Percentiles rank a stretch among this genome's conserved stretches.
Conservation (phyloP, 345 rosid species). For the Boechera divaricarpa region DNA sequence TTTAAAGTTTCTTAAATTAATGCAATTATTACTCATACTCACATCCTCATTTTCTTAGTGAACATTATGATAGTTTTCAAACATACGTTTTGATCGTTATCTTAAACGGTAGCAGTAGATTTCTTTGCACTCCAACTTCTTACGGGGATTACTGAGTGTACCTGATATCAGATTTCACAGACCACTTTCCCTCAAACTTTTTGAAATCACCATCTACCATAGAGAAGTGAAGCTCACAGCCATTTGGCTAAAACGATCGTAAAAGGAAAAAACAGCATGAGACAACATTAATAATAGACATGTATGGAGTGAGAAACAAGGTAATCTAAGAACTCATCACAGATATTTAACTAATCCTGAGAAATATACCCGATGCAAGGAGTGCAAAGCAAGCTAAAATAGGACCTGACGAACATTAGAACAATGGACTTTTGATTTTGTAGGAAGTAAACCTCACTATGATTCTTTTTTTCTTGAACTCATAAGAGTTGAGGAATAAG, state of each 20-base stretch:
- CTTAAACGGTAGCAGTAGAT: too few species aligned
- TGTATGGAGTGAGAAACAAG: background rate
- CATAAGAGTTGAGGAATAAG: background rate
- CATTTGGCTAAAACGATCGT: slow-evolving; percentile 55
- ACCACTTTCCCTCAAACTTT: slow-evolving; percentile 98
- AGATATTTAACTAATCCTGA: background rate
- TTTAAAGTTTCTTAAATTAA: too few species aligned
- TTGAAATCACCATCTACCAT: slow-evolving; percentile 99
- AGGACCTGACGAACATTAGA: background rate
- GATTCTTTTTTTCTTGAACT: background rate
- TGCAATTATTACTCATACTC: too few species aligned
- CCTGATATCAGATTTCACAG: slow-evolving; percentile 74
- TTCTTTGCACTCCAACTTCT: too few species aligned
- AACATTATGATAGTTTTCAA: too few species aligned
- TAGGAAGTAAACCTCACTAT: background rate
- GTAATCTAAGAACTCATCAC: background rate
- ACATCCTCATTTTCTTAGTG: too few species aligned
- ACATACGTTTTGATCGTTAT: too few species aligned
- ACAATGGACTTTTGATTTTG: background rate
- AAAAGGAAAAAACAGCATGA: background rate
- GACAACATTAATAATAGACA: slow-evolving; percentile 2
- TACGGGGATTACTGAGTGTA: slow-evolving; percentile 33
- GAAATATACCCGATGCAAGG: background rate
- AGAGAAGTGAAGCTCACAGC: slow-evolving; percentile 77
- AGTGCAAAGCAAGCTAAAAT: background rate